phyloP scores from a whole-genome alignment of 2,329 filamentous ascomycete species.

The Neopestalotiopsis rosae region DNA sequence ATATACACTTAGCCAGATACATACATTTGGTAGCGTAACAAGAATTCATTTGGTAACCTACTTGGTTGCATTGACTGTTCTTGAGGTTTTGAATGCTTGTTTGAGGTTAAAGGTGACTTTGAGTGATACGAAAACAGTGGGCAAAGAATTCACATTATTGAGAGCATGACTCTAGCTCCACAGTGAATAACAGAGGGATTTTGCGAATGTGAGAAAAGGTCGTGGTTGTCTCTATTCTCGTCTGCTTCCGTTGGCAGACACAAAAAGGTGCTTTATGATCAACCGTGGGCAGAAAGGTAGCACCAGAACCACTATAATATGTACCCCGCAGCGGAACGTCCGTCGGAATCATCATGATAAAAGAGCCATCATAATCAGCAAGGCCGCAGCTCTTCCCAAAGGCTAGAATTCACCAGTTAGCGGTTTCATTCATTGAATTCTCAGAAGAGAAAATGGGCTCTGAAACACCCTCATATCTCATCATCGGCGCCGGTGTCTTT shows the following conservation, averaged over 20 bases:
- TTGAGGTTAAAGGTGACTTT: too few species aligned
- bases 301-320: not conserved
- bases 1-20: not conserved
- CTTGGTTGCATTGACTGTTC: not conserved
- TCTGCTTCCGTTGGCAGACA: too few species aligned
- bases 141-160: too few species aligned
- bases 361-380: not conserved
- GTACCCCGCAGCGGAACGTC: not conserved
- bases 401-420: too few species aligned
- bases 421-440: not conserved
- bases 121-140: too few species aligned
- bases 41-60: not conserved
- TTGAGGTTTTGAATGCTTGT: too few species aligned
- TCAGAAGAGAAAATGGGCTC: not conserved
- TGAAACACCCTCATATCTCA: conserved; percentile 50
- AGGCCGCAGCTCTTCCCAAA: not conserved
- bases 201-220: too few species aligned
- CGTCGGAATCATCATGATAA: not conserved
- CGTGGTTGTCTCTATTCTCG: too few species aligned
- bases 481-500: conserved; percentile 70
- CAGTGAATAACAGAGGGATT: too few species aligned
- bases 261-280: not conserved
- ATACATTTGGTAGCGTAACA: not conserved
- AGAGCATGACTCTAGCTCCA: too few species aligned
- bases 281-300: not conserved